Conservation (phyloP, 2,329 filamentous ascomycete genomes). For the Alternaria conjuncta region DNA sequence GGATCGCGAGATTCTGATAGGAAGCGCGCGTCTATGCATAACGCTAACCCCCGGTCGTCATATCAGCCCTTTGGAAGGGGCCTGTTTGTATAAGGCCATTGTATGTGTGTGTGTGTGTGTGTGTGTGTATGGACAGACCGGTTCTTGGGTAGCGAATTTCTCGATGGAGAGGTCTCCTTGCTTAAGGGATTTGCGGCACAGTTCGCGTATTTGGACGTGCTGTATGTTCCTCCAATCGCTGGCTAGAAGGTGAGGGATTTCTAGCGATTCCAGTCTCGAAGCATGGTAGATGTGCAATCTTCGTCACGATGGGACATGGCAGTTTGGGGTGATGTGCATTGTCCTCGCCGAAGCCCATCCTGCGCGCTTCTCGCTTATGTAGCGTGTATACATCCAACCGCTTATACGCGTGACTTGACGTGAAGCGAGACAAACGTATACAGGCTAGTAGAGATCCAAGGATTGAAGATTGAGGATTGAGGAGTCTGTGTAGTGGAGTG, state of each 20-base stretch:
- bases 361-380: not conserved
- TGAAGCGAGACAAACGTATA: not conserved
- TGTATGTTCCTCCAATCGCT: not conserved
- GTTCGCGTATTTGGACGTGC: conserved; percentile 1
- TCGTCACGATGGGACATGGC: not conserved
- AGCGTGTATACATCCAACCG: not conserved
- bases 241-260: not conserved
- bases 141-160: not conserved
- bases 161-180: not conserved
- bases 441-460: not conserved
- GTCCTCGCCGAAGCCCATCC: not conserved
- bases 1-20: not conserved
- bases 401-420: not conserved
- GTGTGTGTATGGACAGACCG: not conserved
- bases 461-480: not conserved
- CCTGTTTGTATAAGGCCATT: not conserved
- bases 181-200: conserved; percentile 3
- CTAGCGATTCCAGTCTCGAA: not conserved
- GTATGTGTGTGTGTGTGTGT: not conserved
- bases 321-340: not conserved
- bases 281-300: not conserved
- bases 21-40: not conserved
- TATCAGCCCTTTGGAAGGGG: not conserved
- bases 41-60: not conserved
- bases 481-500: not conserved